Evolutionary conservation across 2,329 filamentous ascomycete species (phyloP).

Genomic region (Phialophora verrucosa): DNA sequence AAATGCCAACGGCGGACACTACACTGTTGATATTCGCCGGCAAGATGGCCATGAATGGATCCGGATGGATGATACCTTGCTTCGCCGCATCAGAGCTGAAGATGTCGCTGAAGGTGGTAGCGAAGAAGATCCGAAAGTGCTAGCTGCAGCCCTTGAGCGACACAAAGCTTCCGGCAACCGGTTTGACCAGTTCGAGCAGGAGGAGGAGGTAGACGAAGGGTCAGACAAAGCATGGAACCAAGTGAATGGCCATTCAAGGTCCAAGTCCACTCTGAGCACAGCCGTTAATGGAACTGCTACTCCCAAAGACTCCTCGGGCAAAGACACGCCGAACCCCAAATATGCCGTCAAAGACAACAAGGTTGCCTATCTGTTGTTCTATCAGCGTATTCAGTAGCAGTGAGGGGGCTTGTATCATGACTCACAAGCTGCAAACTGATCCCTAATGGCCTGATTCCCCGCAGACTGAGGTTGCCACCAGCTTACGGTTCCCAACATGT

Average conservation of each 20-base stretch:
- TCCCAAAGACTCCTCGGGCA: conserved; percentile 60
- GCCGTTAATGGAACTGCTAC: conserved; percentile 68
- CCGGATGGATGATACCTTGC: conserved; percentile 89
- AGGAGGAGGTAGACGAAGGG: conserved; percentile 66
- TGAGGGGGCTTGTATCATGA: not conserved
- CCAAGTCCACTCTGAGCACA: conserved; percentile 68
- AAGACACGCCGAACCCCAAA: conserved; percentile 60
- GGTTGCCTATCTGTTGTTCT: conserved; percentile 96
- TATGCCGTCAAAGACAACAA: conserved; percentile 85
- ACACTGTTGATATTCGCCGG: conserved; percentile 93
- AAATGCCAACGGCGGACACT: conserved; percentile 93
- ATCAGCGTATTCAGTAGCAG: conserved; percentile 64
- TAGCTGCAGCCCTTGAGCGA: conserved; percentile 69
- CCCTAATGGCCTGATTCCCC: not conserved
- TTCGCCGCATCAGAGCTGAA: conserved; percentile 81
- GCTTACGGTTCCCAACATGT: not conserved
- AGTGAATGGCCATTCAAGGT: conserved; percentile 71
- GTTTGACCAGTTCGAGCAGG: conserved; percentile 70
- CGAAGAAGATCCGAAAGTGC: conserved; percentile 76
- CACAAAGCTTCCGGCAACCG: conserved; percentile 70
- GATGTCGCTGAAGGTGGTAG: conserved; percentile 86
- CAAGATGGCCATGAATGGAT: conserved; percentile 98
- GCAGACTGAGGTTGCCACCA: not conserved
- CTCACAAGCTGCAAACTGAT: not conserved
- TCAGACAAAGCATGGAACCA: conserved; percentile 78